phyloP scores from a whole-genome alignment of 805 yeast species.

The Priceomyces carsonii region DNA sequence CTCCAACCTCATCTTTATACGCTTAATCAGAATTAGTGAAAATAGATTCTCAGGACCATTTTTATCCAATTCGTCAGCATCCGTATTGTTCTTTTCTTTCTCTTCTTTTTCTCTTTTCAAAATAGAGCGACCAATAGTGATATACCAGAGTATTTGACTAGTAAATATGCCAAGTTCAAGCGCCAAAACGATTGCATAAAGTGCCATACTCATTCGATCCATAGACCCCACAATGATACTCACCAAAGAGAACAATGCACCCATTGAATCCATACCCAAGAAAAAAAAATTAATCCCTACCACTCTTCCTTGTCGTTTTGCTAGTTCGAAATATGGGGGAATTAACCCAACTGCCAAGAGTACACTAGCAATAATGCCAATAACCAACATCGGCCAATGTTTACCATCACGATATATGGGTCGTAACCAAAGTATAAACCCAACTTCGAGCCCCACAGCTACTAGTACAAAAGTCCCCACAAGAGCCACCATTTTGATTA shows the following conservation, averaged over 20 bases:
- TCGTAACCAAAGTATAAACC: conserved; percentile 69
- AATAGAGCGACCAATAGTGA: conserved; percentile 24
- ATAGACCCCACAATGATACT: conserved; percentile 53
- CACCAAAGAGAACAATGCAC: conserved; percentile 75
- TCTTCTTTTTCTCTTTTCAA: conserved; percentile 25
- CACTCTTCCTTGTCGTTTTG: conserved; percentile 78
- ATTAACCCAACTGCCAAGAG: conserved; percentile 74
- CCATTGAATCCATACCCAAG: conserved; percentile 70
- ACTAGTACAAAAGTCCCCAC: conserved; percentile 40
- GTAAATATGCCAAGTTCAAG: conserved; percentile 76
- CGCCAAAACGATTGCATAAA: conserved; percentile 71
- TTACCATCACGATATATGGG: conserved; percentile 51
- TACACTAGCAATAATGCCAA: conserved; percentile 80
- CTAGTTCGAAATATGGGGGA: conserved; percentile 87
- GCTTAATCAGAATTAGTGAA: no score
- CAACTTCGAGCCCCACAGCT: conserved; percentile 64
- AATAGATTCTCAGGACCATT: not conserved
- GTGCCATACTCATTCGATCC: conserved; percentile 77
- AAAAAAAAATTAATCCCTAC: conserved; percentile 88
- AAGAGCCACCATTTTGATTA: conserved; percentile 33
- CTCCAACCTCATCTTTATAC: no score
- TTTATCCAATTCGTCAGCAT: not conserved
- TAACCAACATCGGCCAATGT: conserved; percentile 75
- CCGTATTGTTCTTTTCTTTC: conserved; percentile 3
- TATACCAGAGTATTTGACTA: conserved; percentile 71